phyloP scores from a whole-genome alignment of 371 early-diverging fungal genomes.

The Choanephora cucurbitarum region DNA sequence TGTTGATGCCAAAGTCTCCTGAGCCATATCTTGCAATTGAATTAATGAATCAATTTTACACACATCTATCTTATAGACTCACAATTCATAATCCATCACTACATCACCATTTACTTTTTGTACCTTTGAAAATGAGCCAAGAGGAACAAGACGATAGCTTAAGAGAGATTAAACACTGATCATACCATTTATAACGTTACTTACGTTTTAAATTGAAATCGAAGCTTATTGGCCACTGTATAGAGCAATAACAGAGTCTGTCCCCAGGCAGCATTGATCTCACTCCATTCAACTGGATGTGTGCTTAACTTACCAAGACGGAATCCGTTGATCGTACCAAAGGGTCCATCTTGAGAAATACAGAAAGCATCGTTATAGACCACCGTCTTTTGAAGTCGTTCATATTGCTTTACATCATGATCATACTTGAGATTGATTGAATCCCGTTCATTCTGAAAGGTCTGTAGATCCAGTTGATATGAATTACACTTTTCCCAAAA shows the following conservation, averaged over 20 bases:
- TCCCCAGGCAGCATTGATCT: constrained; percentile 97
- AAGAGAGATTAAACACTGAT: neutral
- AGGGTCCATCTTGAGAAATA: constrained; percentile 82
- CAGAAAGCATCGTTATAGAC: constrained; percentile 93
- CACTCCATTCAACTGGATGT: constrained; percentile 89
- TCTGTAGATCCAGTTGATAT: constrained; percentile 60
- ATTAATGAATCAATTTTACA: neutral
- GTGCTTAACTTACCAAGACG: constrained; percentile 83
- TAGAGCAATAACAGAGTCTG: constrained; percentile 86
- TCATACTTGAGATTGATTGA: constrained; percentile 79
- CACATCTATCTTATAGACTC: constrained; percentile 22
- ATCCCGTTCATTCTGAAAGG: constrained; percentile 78
- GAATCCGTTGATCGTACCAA: constrained; percentile 94
- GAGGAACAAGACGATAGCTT: constrained; percentile 83
- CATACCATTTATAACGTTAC: neutral
- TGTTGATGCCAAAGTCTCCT: constrained; percentile 79
- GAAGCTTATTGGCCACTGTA: constrained; percentile 82
- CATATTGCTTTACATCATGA: constrained; percentile 75
- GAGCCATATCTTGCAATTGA: constrained; percentile 72
- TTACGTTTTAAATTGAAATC: constrained; percentile 80
- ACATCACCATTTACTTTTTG: constrained; percentile 82
- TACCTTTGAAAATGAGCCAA: constrained; percentile 92
- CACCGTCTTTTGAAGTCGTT: constrained; percentile 85
- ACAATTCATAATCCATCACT: constrained; percentile 78
- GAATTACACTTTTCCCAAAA: constrained; percentile 82